phyloP scores from a whole-genome alignment of 192 early-diverging fungal species.

The Entophlyctis luteolus region DNA sequence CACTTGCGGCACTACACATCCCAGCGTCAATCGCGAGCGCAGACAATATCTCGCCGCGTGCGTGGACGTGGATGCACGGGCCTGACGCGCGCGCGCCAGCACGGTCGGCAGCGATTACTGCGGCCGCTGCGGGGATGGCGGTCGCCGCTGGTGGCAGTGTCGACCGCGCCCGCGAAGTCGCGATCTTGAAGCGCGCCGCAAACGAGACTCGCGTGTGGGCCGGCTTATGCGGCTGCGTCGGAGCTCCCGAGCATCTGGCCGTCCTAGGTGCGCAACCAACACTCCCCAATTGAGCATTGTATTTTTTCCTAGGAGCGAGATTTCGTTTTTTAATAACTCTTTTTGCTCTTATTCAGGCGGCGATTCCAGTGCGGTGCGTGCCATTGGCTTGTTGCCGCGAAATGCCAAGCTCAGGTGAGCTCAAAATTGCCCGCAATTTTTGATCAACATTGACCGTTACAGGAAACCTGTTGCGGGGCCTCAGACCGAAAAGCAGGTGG shows the following conservation, averaged over 20 bases:
- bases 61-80: not conserved
- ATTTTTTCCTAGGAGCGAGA: not conserved
- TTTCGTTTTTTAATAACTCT: not conserved
- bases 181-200: conserved; percentile 1
- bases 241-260: conserved; percentile 6
- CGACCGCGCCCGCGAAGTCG: conserved; percentile 1
- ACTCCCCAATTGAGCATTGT: too few species aligned
- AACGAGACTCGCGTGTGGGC: not conserved
- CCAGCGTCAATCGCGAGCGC: not conserved
- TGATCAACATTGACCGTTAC: not conserved
- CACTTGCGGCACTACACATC: not conserved
- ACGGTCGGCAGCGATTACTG: not conserved
- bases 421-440: not conserved
- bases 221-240: not conserved
- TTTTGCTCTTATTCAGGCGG: not conserved
- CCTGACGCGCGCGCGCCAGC: not conserved
- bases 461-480: conserved; percentile 10
- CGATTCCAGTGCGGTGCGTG: not conserved
- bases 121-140: not conserved
- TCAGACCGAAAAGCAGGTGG: too few species aligned
- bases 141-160: not conserved
- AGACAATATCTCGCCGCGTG: not conserved
- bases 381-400: not conserved
- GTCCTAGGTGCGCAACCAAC: not conserved
- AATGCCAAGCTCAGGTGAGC: conserved; percentile 13